Evolutionary conservation across 1,284 basidiomycete species (phyloP).

Genomic region (Puccinia horiana): DNA sequence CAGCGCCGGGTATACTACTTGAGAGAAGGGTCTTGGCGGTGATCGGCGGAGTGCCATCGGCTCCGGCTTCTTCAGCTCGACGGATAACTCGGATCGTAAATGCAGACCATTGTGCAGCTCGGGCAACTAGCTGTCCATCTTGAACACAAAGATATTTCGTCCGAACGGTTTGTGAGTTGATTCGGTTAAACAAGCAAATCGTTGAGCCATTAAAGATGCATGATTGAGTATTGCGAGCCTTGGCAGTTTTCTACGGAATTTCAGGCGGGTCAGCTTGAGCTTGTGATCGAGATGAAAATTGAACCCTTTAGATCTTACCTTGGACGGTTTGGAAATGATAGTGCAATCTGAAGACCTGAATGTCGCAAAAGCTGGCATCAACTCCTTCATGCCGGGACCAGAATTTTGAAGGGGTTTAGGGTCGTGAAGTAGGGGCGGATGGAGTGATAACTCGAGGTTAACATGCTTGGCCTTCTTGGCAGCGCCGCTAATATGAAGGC

Average conservation of each 20-base stretch:
- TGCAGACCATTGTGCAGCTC: slow-evolving; percentile 85
- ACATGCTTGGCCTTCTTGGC: slow-evolving; percentile 81
- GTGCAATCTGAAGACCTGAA: slow-evolving; percentile 49
- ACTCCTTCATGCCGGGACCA: slow-evolving; percentile 53
- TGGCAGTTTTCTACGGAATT: slow-evolving; percentile 92
- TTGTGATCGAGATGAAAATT: slow-evolving; percentile 54
- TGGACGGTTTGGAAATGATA: slow-evolving; percentile 48
- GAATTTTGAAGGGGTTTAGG: slow-evolving; percentile 29
- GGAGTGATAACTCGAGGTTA: slow-evolving; percentile 69
- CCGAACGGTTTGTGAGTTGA: slow-evolving; percentile 93
- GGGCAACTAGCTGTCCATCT: slow-evolving; percentile 76
- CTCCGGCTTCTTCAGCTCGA: slow-evolving; percentile 54
- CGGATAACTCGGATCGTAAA: slow-evolving; percentile 74
- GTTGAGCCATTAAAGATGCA: slow-evolving; percentile 85
- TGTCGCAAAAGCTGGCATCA: slow-evolving; percentile 36
- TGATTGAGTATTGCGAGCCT: slow-evolving; percentile 87
- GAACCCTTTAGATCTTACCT: slow-evolving; percentile 53
- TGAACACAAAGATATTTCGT: slow-evolving; percentile 95
- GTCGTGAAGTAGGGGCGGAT: slow-evolving; percentile 47
- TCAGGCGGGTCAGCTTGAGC: slow-evolving; percentile 64
- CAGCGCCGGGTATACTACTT: slow-evolving; percentile 61
- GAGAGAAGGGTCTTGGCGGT: slow-evolving; percentile 49
- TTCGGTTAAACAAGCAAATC: slow-evolving; percentile 92
- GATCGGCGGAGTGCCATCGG: slow-evolving; percentile 53
- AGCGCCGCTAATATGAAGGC: slow-evolving; percentile 80